Conservation (phyloP, 1,284 basidiomycete genomes). For the Boletus mariae region DNA sequence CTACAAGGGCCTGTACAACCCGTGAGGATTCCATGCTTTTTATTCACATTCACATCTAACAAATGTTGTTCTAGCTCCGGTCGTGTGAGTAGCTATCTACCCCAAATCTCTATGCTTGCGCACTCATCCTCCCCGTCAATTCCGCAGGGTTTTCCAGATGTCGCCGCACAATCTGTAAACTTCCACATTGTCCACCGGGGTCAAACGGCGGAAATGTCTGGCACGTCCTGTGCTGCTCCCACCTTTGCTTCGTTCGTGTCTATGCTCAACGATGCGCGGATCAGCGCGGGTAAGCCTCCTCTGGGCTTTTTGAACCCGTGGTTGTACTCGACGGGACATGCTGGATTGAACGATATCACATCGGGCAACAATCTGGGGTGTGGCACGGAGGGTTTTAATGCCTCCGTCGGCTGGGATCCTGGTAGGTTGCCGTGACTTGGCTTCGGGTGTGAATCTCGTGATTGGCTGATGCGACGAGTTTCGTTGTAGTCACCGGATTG, state of each 20-base stretch:
- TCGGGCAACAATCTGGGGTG: slow-evolving; percentile 55
- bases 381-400: slow-evolving; percentile 50
- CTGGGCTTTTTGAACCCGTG: slow-evolving; percentile 63
- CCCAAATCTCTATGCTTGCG: background rate
- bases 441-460: background rate
- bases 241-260: slow-evolving; percentile 40
- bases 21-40: slow-evolving; percentile 32
- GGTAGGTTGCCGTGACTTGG: slow-evolving; percentile 7
- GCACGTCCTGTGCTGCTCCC: slow-evolving; percentile 46
- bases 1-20: slow-evolving; percentile 59
- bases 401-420: slow-evolving; percentile 47
- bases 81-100: slow-evolving; percentile 29
- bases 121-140: background rate
- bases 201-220: slow-evolving; percentile 24
- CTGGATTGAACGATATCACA: slow-evolving; percentile 49
- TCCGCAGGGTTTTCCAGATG: slow-evolving; percentile 53
- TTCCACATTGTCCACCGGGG: slow-evolving; percentile 18
- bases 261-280: slow-evolving; percentile 60
- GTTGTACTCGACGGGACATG: slow-evolving; percentile 41
- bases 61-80: slow-evolving; percentile 23
- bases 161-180: slow-evolving; percentile 46
- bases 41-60: slow-evolving; percentile 1
- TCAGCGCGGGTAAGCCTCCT: slow-evolving; percentile 38
- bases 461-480: background rate
- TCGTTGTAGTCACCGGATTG: slow-evolving; percentile 40